Percentiles rank a stretch among this genome's conserved stretches.
phyloP scores from a whole-genome alignment of 2,329 filamentous ascomycete genomes.

The Cadophora sp. region DNA sequence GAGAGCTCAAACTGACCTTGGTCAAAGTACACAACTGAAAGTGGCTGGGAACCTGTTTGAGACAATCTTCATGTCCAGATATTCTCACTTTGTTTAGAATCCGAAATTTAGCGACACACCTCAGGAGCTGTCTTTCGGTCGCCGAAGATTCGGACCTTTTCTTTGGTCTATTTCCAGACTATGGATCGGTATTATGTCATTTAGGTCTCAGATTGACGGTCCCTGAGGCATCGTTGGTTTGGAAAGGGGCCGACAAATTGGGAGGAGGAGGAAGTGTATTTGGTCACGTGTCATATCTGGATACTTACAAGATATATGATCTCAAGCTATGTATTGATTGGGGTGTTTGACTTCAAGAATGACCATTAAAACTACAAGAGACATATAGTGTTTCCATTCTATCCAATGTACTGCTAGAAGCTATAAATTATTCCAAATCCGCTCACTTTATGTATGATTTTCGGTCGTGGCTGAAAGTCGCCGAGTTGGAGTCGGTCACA shows the following conservation, averaged over 20 bases:
- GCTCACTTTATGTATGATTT: not conserved
- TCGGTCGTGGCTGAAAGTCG: not conserved
- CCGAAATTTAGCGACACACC: not conserved
- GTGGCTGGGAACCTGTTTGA: not conserved
- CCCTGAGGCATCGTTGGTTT: not conserved
- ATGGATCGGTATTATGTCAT: not conserved
- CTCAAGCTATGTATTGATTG: not conserved
- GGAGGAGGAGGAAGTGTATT: not conserved
- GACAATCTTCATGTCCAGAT: not conserved
- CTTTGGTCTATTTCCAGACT: not conserved
- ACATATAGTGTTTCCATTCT: not conserved
- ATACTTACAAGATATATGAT: not conserved
- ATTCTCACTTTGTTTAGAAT: not conserved
- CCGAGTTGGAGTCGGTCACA: constrained; percentile 6
- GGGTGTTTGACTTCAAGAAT: no score
- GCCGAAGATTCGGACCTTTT: not conserved
- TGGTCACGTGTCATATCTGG: not conserved
- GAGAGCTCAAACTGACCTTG: not conserved
- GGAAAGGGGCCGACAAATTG: not conserved
- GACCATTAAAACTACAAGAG: not conserved
- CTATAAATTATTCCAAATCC: not conserved
- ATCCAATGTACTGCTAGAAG: not conserved
- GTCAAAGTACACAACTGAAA: not conserved
- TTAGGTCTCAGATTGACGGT: not conserved
- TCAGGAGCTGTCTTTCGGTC: not conserved